Percentiles rank a stretch among this genome's conserved stretches.
Conservation (phyloP, 805 yeast species). For the Maudiozyma saulgeensis region DNA sequence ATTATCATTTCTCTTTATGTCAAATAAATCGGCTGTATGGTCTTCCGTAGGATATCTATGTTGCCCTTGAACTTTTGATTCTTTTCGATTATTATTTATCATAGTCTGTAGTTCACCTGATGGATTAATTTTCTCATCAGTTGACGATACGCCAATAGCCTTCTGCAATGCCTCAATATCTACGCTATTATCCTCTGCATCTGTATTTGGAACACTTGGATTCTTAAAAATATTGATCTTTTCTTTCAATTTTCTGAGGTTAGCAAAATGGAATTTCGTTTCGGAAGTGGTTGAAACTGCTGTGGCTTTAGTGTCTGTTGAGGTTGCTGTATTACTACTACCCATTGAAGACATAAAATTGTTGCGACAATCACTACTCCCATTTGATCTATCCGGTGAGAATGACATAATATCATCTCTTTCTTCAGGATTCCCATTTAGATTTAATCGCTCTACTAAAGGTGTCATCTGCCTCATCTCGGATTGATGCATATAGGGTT, state of each 20-base stretch:
- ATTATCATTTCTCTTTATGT: neutral
- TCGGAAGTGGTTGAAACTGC: conserved; percentile 21
- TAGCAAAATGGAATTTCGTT: conserved; percentile 29
- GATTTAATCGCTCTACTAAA: neutral
- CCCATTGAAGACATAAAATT: conserved; percentile 19
- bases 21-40: neutral
- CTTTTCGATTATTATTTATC: neutral
- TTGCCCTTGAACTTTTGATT: neutral
- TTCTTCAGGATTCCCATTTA: neutral
- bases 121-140: conserved; percentile 9
- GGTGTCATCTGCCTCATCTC: conserved; percentile 23
- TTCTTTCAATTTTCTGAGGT: conserved; percentile 27
- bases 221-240: conserved; percentile 28
- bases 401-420: neutral
- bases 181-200: conserved; percentile 14
- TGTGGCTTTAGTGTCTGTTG: conserved; percentile 18
- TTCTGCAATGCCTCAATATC: conserved; percentile 30
- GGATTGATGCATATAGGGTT: conserved; percentile 21
- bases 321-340: conserved; percentile 15
- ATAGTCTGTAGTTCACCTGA: neutral
- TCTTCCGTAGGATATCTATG: neutral
- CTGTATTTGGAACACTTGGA: conserved; percentile 13
- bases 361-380: conserved; percentile 2
- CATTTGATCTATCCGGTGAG: conserved; percentile 2
- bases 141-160: conserved; percentile 26